Percentiles rank a stretch among this genome's conserved stretches.
phyloP scores from a whole-genome alignment of 345 rosid genomes.

The Rhizophora apiculata region DNA sequence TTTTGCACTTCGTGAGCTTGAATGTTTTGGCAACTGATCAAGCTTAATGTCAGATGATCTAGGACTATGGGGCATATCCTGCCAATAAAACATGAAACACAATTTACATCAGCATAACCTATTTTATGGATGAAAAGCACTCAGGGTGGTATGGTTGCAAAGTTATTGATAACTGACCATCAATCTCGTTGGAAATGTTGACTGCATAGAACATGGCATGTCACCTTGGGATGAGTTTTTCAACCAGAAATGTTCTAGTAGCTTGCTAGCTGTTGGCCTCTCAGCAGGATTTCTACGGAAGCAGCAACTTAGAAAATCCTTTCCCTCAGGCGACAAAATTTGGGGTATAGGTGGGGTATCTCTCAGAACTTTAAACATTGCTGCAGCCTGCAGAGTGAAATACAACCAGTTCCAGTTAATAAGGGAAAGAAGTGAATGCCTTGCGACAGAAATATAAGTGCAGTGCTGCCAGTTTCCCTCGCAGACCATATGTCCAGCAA shows the following conservation, averaged over 20 bases:
- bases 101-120: neutral
- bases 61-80: conserved; percentile 50
- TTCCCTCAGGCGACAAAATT: conserved; percentile 74
- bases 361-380: conserved; percentile 87
- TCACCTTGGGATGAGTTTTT: conserved; percentile 42
- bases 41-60: conserved; percentile 36
- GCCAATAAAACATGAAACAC: conserved; percentile 13
- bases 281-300: conserved; percentile 88
- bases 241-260: conserved; percentile 76
- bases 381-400: conserved; percentile 67
- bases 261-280: conserved; percentile 65
- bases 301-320: conserved; percentile 76
- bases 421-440: neutral
- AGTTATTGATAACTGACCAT: conserved; percentile 36
- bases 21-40: conserved; percentile 35
- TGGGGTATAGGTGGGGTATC: conserved; percentile 82
- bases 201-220: conserved; percentile 32
- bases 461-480: no score
- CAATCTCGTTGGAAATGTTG: conserved; percentile 41
- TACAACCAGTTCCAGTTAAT: neutral
- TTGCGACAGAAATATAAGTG: neutral
- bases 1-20: conserved; percentile 23
- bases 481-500: no score
- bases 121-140: neutral
- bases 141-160: neutral